A percentile compares a stretch with the other conserved stretches of the same genome.
These are phyloP conservation scores for Monosporascus sp. DNA, from an alignment of 2,329 filamentous ascomycete species.

Conservation along the genomic window DNA sequence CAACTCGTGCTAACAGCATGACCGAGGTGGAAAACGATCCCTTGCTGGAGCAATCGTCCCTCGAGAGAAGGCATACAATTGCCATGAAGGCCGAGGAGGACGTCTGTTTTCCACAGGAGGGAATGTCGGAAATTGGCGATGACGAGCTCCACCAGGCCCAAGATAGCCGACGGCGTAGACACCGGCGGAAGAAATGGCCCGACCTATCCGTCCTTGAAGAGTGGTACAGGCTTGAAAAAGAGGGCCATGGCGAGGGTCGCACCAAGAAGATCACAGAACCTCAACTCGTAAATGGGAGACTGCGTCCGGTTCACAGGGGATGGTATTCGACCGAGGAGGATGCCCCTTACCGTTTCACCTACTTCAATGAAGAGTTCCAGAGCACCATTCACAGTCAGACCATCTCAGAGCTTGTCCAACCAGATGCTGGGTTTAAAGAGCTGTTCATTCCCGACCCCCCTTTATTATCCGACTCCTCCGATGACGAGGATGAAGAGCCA, in stretches of 20 bases:
- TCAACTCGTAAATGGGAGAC: slow-evolving; percentile 80
- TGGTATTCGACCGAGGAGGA: slow-evolving; percentile 91
- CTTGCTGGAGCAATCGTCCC: slow-evolving; percentile 26
- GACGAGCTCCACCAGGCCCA: slow-evolving; percentile 59
- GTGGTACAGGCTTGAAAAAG: slow-evolving; percentile 87
- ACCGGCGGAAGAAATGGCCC: slow-evolving; percentile 67
- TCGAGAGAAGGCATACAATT: slow-evolving; percentile 51
- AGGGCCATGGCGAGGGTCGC: slow-evolving; percentile 75
- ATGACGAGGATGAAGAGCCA: slow-evolving; percentile 56
- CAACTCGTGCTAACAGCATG: slow-evolving; percentile 15
- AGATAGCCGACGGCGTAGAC: slow-evolving; percentile 48
- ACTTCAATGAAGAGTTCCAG: slow-evolving; percentile 96
- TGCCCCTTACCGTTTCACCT: slow-evolving; percentile 89
- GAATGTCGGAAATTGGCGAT: slow-evolving; percentile 73
- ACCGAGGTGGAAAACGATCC: slow-evolving; percentile 17
- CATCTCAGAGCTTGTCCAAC: slow-evolving; percentile 86
- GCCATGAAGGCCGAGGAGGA: slow-evolving; percentile 70
- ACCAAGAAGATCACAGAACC: slow-evolving; percentile 93
- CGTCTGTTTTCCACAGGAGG: slow-evolving; percentile 83
- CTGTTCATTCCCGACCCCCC: slow-evolving; percentile 87
- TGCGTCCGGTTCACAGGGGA: slow-evolving; percentile 71
- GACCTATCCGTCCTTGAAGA: slow-evolving; percentile 79
- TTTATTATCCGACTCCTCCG: slow-evolving; percentile 66
- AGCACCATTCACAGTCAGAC: slow-evolving; percentile 95
- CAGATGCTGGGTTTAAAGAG: slow-evolving; percentile 76